Conservation (phyloP, 257 asterid genomes). For the Solanum clarkiae region DNA sequence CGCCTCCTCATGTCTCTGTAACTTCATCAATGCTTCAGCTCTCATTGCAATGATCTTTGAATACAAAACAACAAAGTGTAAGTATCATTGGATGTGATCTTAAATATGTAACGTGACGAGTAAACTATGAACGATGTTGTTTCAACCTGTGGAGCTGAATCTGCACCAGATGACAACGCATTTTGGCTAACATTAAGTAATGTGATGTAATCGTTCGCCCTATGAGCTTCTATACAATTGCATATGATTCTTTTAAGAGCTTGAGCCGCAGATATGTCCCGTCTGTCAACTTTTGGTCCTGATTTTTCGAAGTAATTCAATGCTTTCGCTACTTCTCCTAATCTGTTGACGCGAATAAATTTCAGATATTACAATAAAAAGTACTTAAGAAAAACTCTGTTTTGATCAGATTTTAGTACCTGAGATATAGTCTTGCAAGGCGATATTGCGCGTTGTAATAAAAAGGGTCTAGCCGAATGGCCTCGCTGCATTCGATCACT, state of each 20-base stretch:
- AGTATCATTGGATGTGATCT: neutral
- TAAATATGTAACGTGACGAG: neutral
- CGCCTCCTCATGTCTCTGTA: conserved; percentile 49
- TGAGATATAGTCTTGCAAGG: conserved; percentile 38
- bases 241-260: conserved; percentile 17
- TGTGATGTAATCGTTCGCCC: conserved; percentile 28
- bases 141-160: conserved; percentile 49
- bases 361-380: neutral
- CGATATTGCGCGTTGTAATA: conserved; percentile 50
- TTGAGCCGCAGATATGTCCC: conserved; percentile 31
- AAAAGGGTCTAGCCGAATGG: conserved; percentile 31
- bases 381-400: neutral
- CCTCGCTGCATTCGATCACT: conserved; percentile 32
- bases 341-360: conserved; percentile 14
- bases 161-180: conserved; percentile 40
- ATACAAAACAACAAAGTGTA: neutral
- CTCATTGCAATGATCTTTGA: conserved; percentile 40
- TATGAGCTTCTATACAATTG: conserved; percentile 21
- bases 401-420: conserved; percentile 10
- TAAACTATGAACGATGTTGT: neutral
- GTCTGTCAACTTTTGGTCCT: conserved; percentile 23
- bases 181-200: conserved; percentile 18
- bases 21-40: conserved; percentile 47
- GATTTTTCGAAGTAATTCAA: conserved; percentile 28
- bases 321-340: conserved; percentile 52